Evolutionary conservation across 306 rosid species (phyloP).

Genomic region (Aeschynomene evenia): DNA sequence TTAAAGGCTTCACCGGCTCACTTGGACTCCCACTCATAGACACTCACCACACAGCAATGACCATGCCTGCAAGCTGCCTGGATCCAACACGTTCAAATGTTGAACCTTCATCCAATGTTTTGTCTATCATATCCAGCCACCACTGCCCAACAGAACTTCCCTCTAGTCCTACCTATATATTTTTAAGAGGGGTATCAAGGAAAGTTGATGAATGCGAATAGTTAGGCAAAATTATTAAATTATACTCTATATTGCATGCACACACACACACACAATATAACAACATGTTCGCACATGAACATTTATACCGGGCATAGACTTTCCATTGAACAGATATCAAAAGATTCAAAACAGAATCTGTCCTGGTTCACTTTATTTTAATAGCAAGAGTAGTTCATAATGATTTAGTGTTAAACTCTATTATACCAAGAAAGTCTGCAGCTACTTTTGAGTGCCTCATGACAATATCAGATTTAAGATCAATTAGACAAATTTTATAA

Average conservation of each 20-base stretch:
- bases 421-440: neutral
- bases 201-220: conserved; percentile 24
- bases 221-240: conserved; percentile 15
- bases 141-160: conserved; percentile 97
- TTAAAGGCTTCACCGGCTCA: conserved; percentile 27
- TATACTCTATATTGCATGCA: neutral
- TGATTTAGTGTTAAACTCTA: neutral
- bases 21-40: conserved; percentile 16
- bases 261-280: neutral
- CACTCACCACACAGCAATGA: conserved; percentile 87
- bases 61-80: conserved; percentile 98
- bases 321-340: conserved; percentile 8
- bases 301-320: neutral
- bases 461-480: conserved; percentile 14
- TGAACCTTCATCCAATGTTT: conserved; percentile 85
- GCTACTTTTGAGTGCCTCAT: neutral
- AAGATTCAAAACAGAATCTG: neutral
- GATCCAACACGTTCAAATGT: conserved; percentile 92
- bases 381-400: neutral
- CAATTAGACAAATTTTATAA: conserved; percentile 1
- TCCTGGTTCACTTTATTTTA: neutral
- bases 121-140: conserved; percentile 98
- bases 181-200: conserved; percentile 28
- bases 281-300: neutral
- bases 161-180: conserved; percentile 88